A percentile compares a stretch with the other conserved stretches of the same genome.
phyloP scores from a whole-genome alignment of 352 stramenopile species.

The Pythium sukuiense region DNA sequence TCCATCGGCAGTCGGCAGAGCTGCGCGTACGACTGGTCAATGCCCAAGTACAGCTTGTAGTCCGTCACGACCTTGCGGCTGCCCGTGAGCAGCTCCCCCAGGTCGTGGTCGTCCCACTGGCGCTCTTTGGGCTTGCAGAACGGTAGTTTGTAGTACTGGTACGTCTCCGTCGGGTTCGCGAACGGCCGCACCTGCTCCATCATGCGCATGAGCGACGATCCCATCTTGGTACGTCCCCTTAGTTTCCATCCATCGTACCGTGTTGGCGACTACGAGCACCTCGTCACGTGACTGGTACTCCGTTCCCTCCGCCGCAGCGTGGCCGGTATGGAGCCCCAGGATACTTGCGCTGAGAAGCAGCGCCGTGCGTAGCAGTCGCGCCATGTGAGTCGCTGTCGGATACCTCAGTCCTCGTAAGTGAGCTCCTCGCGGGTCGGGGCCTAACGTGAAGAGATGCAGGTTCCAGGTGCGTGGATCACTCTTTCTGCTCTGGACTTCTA shows the following conservation, averaged over 20 bases:
- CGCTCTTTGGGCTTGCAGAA: constrained; percentile 91
- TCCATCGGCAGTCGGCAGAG: constrained; percentile 89
- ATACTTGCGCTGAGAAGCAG: constrained; percentile 13
- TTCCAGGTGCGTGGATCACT: not conserved
- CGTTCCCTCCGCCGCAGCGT: constrained; percentile 10
- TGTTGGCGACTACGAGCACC: constrained; percentile 72
- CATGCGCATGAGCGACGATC: not conserved
- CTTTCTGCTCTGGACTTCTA: not conserved
- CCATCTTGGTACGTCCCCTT: not conserved
- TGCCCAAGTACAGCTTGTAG: constrained; percentile 81
- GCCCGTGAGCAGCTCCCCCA: constrained; percentile 95
- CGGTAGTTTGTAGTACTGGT: constrained; percentile 98
- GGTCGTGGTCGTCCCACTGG: constrained; percentile 88
- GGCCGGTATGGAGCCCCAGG: constrained; percentile 2
- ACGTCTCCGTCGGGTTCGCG: constrained; percentile 98
- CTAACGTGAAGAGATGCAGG: constrained; percentile 1
- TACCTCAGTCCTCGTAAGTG: not conserved
- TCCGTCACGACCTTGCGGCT: constrained; percentile 92
- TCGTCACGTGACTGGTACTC: constrained; percentile 45
- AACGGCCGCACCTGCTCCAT: constrained; percentile 85
- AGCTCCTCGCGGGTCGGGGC: not conserved
- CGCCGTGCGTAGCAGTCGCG: constrained; percentile 16
- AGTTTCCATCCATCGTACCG: constrained; percentile 32
- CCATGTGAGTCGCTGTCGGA: constrained; percentile 9
- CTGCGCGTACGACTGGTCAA: constrained; percentile 83